These are phyloP conservation scores for Nakazawaea ambrosiae DNA, from an alignment of 805 yeast species.

Conservation along the genomic window DNA sequence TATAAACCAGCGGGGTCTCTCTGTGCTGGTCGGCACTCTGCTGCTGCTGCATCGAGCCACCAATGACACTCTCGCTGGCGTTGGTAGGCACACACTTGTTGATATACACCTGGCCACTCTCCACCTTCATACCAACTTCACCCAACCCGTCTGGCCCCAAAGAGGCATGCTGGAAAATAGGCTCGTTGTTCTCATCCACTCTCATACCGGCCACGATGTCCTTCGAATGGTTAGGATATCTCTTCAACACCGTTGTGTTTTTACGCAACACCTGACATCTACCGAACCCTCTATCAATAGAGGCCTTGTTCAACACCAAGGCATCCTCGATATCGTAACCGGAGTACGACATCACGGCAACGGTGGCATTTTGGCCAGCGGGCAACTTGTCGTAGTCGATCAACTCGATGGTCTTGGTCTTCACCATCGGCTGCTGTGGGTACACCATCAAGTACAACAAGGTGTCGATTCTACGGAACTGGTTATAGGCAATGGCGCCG, in stretches of 20 bases:
- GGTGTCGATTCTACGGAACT: conserved; percentile 92
- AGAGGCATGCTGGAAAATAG: conserved; percentile 80
- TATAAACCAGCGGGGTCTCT: conserved; percentile 86
- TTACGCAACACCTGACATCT: conserved; percentile 94
- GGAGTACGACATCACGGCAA: conserved; percentile 98
- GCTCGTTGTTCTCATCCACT: conserved; percentile 71
- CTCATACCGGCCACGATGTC: conserved; percentile 91
- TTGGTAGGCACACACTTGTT: conserved; percentile 90
- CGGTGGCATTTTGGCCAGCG: conserved; percentile 98
- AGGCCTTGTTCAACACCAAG: conserved; percentile 84
- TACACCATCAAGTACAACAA: conserved; percentile 92
- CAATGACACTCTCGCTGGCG: conserved; percentile 60
- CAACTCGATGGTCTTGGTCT: conserved; percentile 92
- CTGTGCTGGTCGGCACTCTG: conserved; percentile 55
- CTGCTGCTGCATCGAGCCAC: conserved; percentile 26
- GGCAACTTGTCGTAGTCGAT: conserved; percentile 95
- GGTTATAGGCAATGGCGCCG: conserved; percentile 97
- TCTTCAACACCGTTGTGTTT: conserved; percentile 80
- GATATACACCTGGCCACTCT: conserved; percentile 88
- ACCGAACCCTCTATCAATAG: conserved; percentile 95
- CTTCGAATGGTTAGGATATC: conserved; percentile 89
- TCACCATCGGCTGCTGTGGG: conserved; percentile 99
- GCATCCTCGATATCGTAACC: conserved; percentile 99
- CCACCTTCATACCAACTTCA: conserved; percentile 87
- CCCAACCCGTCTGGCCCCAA: conserved; percentile 95